Evolutionary conservation across 768 basidiomycete genomes (phyloP), one percentile per base, ranked within the genome.

Genomic region (Candolleomyces aberdarensis): DNA sequence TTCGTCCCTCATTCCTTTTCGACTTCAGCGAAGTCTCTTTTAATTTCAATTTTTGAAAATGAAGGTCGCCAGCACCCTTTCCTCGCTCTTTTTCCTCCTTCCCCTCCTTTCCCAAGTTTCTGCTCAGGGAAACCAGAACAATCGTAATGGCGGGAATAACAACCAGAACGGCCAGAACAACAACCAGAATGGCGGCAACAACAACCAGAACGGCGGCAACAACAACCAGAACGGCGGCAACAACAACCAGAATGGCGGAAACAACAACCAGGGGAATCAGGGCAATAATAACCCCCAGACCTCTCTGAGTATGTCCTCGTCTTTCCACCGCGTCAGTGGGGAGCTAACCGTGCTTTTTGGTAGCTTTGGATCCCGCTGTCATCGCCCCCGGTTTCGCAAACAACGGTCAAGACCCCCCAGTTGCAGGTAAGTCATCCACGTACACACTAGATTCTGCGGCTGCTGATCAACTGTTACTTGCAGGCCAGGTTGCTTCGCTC

Each of bases 1-100:
- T 68, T 63, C 65, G 58, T 64, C 68, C 72, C 69, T 72, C 73
- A 75, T 65, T 76, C 67, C 52, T 71, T 67, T 71, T 72, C 67
- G 69, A 74, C 80, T 83, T 84, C 79, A 66, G 80, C 63, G 77
- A 83, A 80, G 79, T 76, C 69, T 62, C 50, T 55, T 76, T 69
- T 59, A 47, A 57, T 63, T 64, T 63, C 66, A 63, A 57, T 63
- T 67, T 58, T 67, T 67, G 69, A 76, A 67, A 65, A 86, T 86
- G 84, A 84, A 80, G 76, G 78, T 81, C 72, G 74, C 78, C 46
- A 70, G 70, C 58, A 70, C 77, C 60, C 62, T 80, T 60, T 72
- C 26, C 3, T 26, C 26, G 26, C 26, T 26, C 26, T 26, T 79
- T 64, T 64, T 79, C 61, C 64, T 80, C 60, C 67, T 79, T 47